Base-by-base conservation (phyloP, 2,329 filamentous ascomycete genomes). In the Monilinia vaccinii-corymbosi region DNA sequence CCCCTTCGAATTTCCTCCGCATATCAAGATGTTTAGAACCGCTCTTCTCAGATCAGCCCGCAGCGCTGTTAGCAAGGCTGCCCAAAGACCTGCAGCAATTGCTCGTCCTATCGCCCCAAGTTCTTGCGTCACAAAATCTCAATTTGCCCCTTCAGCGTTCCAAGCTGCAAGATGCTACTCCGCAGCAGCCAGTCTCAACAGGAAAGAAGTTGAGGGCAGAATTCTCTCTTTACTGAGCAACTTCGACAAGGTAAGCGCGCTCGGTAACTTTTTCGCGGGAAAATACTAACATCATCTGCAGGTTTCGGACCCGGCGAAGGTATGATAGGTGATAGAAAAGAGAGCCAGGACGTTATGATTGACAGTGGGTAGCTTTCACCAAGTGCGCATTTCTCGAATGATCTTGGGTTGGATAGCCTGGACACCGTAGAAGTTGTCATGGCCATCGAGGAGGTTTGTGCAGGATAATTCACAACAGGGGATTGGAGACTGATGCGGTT, bases 351-450 rank as follows among this genome's bases (percentile, higher is more conserved):
- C 34, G 36, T 51, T 59, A 64, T 67, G 73, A 56, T 65, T 65
- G 55, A 66, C 63, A 48, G 44, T 59, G 23, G 42, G 62, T 70
- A 97, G 93, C 90, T 99, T 74, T 90, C 86, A 72, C 78, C 84
- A 65, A 81, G 79, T 58, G 87, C 93, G 62, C 92, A 97, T 83
- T 99, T 99, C 79, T 83, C 91, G 74, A 97, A 97, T 76, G 93
- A 99, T 78, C 88, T 99, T 66, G 94, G 92, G 67, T 81, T 99
- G 71, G 94, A 99, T 81, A 95, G 89, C 78, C 84, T 99, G 76
- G 94, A 99, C 76, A 97, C 94, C 65, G 94, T 99, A 66, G 94
- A 99, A 82, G 94, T 99, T 68, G 94, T 99, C 71, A 99, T 99
- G 94, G 94, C 94, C 68, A 97, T 99, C 78, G 94, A 99, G 84